A percentile compares a stretch with the other conserved stretches of the same genome.
Conservation (phyloP, 768 basidiomycete species). For the Cystofilobasidium bisporidii region DNA sequence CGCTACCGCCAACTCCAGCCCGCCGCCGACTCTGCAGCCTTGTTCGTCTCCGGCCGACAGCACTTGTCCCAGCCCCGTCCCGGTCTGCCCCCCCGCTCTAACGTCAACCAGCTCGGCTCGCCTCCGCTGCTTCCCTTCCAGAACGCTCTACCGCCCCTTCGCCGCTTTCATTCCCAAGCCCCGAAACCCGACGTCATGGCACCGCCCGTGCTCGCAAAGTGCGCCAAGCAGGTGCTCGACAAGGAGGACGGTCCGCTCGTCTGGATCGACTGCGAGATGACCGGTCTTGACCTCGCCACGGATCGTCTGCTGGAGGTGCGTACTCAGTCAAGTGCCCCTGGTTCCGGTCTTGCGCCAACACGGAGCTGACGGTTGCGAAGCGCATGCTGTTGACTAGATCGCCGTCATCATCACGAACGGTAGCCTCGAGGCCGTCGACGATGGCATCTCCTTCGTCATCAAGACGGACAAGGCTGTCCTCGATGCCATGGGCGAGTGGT, state of each 20-base stretch:
- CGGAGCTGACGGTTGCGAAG: neutral
- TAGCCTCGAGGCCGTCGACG: conserved; percentile 66
- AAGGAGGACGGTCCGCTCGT: conserved; percentile 24
- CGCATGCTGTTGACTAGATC: conserved; percentile 44
- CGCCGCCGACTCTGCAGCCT: too few relatives aligned
- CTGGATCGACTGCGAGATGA: conserved; percentile 30
- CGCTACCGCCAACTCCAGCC: too few relatives aligned
- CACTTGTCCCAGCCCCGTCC: too few relatives aligned
- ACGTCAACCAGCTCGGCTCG: too few relatives aligned
- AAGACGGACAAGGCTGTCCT: conserved; percentile 58
- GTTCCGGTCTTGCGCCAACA: too few relatives aligned
- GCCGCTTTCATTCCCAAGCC: too few relatives aligned
- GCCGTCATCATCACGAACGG: conserved; percentile 83
- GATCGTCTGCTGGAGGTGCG: conserved; percentile 27
- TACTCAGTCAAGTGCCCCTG: too few relatives aligned
- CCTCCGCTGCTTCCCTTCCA: too few relatives aligned
- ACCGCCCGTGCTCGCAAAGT: neutral
- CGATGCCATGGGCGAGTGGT: conserved; percentile 88
- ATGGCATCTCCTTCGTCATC: conserved; percentile 68
- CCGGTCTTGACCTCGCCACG: conserved; percentile 20
- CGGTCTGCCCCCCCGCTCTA: too few relatives aligned
- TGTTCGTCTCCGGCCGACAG: too few relatives aligned
- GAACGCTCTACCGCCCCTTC: too few relatives aligned
- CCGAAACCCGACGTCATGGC: neutral
- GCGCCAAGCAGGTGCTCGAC: neutral